Percentiles rank a stretch among this genome's conserved stretches.
Evolutionary conservation across 805 yeast genomes (phyloP).

Genomic region (Ogataea pilisensis): DNA sequence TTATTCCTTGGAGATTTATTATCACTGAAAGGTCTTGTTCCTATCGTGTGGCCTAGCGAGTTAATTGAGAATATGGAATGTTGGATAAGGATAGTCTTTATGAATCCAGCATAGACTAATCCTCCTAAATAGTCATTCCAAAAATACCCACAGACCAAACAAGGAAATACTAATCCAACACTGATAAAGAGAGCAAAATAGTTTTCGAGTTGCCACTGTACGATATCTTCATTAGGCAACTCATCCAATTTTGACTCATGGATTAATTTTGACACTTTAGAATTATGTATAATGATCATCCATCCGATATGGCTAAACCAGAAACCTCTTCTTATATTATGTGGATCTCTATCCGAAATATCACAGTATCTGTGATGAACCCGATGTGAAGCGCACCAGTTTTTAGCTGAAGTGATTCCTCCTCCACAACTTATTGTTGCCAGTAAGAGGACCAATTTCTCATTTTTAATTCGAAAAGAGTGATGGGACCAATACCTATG

Average conservation of each 20-base stretch:
- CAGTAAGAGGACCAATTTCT: slow-evolving; percentile 43
- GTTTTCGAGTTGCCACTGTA: slow-evolving; percentile 69
- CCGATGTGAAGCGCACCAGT: slow-evolving; percentile 82
- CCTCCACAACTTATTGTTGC: slow-evolving; percentile 66
- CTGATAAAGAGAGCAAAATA: slow-evolving; percentile 49
- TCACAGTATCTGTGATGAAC: slow-evolving; percentile 90
- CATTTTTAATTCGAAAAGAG: slow-evolving; percentile 41
- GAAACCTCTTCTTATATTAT: slow-evolving; percentile 75
- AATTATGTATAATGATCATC: slow-evolving; percentile 67
- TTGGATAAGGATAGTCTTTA: slow-evolving; percentile 69
- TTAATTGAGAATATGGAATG: slow-evolving; percentile 76
- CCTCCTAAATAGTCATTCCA: slow-evolving; percentile 82
- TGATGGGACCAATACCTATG: slow-evolving; percentile 74
- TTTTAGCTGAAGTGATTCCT: slow-evolving; percentile 70
- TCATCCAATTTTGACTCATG: slow-evolving; percentile 51
- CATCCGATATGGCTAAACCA: slow-evolving; percentile 86
- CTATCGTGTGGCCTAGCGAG: slow-evolving; percentile 77
- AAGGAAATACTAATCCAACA: slow-evolving; percentile 57
- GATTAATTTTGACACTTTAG: slow-evolving; percentile 42
- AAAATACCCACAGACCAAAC: slow-evolving; percentile 54
- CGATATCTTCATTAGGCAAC: slow-evolving; percentile 52
- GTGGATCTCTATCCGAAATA: slow-evolving; percentile 78
- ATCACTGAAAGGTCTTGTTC: slow-evolving; percentile 70
- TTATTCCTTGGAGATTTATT: slow-evolving; percentile 71
- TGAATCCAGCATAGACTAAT: slow-evolving; percentile 69